Evolutionary conservation across 1,139 yeast genomes (phyloP).

Genomic region (Yamadazyma dendronema): DNA sequence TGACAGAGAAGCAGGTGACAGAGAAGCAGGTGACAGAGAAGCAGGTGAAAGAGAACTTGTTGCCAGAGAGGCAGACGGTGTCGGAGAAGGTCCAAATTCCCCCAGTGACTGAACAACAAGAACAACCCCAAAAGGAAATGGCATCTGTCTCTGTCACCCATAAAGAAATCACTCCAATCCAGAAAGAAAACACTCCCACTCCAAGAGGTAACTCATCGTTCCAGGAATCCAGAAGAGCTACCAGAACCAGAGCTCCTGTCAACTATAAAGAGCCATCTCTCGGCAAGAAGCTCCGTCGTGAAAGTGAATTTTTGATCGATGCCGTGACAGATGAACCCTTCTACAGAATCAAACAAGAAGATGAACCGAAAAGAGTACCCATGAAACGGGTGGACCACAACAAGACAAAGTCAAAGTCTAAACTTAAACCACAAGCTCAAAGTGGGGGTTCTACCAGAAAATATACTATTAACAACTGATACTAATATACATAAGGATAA

Average conservation of each 20-base stretch:
- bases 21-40: no score
- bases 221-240: constrained; percentile 2
- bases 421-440: background rate
- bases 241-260: constrained; percentile 35
- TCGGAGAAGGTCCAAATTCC: no score
- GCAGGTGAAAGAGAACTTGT: no score
- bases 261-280: constrained; percentile 71
- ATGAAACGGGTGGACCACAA: constrained; percentile 1
- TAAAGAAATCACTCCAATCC: no score
- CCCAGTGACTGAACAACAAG: no score
- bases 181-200: background rate
- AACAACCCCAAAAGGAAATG: no score
- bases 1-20: no score
- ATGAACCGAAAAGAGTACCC: background rate
- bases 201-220: background rate
- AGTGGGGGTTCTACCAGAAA: constrained; percentile 2
- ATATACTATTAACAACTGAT: constrained; percentile 6
- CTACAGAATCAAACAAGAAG: constrained; percentile 17
- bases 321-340: constrained; percentile 35
- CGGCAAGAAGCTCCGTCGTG: constrained; percentile 69
- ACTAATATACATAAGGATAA: constrained; percentile 1
- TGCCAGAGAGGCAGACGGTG: no score
- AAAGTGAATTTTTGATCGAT: constrained; percentile 57
- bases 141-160: no score
- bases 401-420: background rate